phyloP scores from a whole-genome alignment of 2,329 filamentous ascomycete species.

The Neonectria coccinea region DNA sequence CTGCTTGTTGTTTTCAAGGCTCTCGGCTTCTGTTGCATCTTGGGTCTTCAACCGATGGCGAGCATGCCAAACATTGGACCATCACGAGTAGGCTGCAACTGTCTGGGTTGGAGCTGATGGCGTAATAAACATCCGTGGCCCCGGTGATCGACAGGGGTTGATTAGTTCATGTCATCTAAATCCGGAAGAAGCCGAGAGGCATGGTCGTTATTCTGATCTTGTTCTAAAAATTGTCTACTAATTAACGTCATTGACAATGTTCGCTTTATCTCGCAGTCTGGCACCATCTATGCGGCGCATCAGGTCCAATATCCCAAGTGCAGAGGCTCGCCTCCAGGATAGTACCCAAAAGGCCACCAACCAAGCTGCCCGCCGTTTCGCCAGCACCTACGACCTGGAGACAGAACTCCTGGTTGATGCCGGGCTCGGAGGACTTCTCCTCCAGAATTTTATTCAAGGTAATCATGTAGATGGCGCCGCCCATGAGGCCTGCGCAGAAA shows the following conservation, averaged over 20 bases:
- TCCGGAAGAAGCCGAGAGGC: background rate
- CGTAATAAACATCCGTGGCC: background rate
- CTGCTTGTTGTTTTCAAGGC: background rate
- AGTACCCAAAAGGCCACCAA: slow-evolving; percentile 44
- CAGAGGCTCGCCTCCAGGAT: slow-evolving; percentile 45
- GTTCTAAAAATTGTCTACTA: background rate
- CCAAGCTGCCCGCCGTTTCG: slow-evolving; percentile 45
- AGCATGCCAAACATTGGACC: background rate
- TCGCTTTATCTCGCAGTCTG: slow-evolving; percentile 35
- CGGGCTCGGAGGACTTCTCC: slow-evolving; percentile 33
- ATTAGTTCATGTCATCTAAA: background rate
- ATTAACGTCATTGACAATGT: background rate
- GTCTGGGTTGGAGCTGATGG: background rate
- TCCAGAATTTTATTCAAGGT: slow-evolving; percentile 37
- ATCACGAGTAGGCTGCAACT: background rate
- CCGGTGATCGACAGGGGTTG: background rate
- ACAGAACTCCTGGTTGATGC: slow-evolving; percentile 44
- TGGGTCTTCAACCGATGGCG: background rate
- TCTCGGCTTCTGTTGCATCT: background rate
- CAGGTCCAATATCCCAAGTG: slow-evolving; percentile 13
- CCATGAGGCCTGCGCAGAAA: slow-evolving; percentile 44
- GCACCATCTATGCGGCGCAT: slow-evolving; percentile 44
- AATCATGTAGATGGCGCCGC: slow-evolving; percentile 48
- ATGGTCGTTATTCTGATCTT: background rate
- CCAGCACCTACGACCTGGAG: slow-evolving; percentile 46